Base-by-base conservation (phyloP, 108 stramenopile species). In the Cyclostephanos invisitatus region DNA sequence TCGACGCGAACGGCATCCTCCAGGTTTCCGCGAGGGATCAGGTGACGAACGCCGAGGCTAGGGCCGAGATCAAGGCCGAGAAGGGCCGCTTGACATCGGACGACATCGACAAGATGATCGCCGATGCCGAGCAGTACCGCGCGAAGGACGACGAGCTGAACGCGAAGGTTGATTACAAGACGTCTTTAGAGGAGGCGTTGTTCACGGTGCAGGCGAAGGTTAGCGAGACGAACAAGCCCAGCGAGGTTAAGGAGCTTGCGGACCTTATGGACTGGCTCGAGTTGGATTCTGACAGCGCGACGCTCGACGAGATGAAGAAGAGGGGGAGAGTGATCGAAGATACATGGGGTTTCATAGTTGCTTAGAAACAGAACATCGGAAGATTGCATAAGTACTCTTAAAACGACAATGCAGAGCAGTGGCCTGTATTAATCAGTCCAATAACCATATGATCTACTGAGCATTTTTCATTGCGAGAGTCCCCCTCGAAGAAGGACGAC, bases 1-100 rank as follows among this genome's bases (percentile, higher is more conserved):
- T 94, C 27, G 91, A 91, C 80, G 91, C 93, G 21, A 97, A 97
- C 75, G 95, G 94, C 61, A 97, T 97, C 67, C 87, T 97, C 21
- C 73, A 89, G 56, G 96, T 97, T 8, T 71, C 78, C n/a, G 96
- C 96, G 21, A 62, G 79, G 29, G 96, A 97, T 72, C 91, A 91
- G 76, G 87, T 88, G 21, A 96, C 95, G 37, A 91, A 90, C n/a
- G 90, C 91, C 59, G 85, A 86, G 55, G 92, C 90, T n/a, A 83
- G 84, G 48, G 92, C 91, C 44, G 87, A 86, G 70, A 96, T 95
- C 70, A 94, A 94, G 64, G 89, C 89, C 62, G 93, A 93, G 59
- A 90, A 90, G 85, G 95, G 95, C 3, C 88, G 95, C 46, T 68
- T 96, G 25, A 83, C 88, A 24, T 53, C 83, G 22, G 96, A 97